Base-by-base conservation (phyloP, 768 basidiomycete species). In the Pulveroboletus sp. region DNA sequence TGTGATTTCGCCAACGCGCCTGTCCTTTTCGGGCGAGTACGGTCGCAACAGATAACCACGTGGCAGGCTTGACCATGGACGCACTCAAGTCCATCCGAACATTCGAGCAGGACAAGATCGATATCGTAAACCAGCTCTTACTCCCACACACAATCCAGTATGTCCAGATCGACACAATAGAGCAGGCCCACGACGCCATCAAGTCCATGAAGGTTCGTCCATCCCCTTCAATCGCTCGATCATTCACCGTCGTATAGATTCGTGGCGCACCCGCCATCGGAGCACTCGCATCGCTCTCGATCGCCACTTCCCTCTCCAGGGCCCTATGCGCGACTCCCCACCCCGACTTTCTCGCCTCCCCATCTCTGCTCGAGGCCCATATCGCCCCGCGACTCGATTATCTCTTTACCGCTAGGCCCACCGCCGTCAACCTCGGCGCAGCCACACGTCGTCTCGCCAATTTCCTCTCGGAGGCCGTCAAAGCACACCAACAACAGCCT, bases 261-360 rank as follows among this genome's bases (percentile, higher is more conserved):
- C 84, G 95, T 42, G 94, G 94, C 6, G 95, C 94, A 5, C 94
- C 94, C 1, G 95, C 94, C 15, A 97, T 98, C 39, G 94, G 87
- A 1, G 92, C 93, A 1, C 81, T 97, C 11, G 94, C 93, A 6
- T 82, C 91, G 1, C 81, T 95, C 13, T 80, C 88, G 0, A 72
- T 95, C 47, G 79, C 88, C 0, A 74, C 80, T 13, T 69, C 84
- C 56, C 76, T 93, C 39, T 74, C 79, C 5, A 73, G 72, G 5
- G 80, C 77, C 7, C 67, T 87, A 37, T 55, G 70, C 18, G 65
- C 71, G 10, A 65, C 72, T 2, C 73, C 80, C 0, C 49, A 57
- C 2, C 84, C 84, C 0, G 74, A 74, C 6, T 87, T 78, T 61
- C 70, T 90, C 17, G 59, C 73, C 4, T 80, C 84, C 0, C 67